Evolutionary conservation across 306 rosid genomes (phyloP).

Genomic region (Cicer bijugum): DNA sequence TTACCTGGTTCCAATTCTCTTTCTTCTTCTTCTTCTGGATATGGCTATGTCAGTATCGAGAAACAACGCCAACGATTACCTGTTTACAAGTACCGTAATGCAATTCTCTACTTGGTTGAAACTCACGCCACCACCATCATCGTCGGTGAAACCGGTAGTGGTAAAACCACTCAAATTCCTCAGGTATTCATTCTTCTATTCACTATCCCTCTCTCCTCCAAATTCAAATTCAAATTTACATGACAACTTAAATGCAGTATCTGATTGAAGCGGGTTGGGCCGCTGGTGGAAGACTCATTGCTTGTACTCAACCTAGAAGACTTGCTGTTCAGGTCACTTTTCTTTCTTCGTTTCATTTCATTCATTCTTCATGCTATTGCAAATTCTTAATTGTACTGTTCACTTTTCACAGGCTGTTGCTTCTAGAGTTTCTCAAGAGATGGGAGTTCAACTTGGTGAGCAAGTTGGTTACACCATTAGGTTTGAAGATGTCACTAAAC

Average conservation of each 20-base stretch:
- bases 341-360: background rate
- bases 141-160: conserved; percentile 97
- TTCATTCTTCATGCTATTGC: background rate
- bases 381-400: background rate
- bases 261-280: conserved; percentile 96
- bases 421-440: conserved; percentile 89
- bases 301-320: conserved; percentile 93
- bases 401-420: conserved; percentile 67
- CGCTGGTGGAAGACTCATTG: conserved; percentile 80
- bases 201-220: background rate
- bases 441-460: conserved; percentile 89
- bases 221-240: background rate
- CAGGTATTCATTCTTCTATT: conserved; percentile 54
- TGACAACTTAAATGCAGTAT: conserved; percentile 52
- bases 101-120: conserved; percentile 85
- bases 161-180: conserved; percentile 96
- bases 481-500: conserved; percentile 84
- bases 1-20: conserved; percentile 54
- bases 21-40: conserved; percentile 44
- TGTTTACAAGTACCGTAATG: conserved; percentile 77
- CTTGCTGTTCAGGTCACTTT: conserved; percentile 79
- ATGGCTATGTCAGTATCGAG: conserved; percentile 66
- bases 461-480: conserved; percentile 95
- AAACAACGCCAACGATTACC: conserved; percentile 91
- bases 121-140: conserved; percentile 82